These are phyloP conservation scores for Inosperma sp. DNA, from an alignment of 768 basidiomycete species.

Conservation along the genomic window DNA sequence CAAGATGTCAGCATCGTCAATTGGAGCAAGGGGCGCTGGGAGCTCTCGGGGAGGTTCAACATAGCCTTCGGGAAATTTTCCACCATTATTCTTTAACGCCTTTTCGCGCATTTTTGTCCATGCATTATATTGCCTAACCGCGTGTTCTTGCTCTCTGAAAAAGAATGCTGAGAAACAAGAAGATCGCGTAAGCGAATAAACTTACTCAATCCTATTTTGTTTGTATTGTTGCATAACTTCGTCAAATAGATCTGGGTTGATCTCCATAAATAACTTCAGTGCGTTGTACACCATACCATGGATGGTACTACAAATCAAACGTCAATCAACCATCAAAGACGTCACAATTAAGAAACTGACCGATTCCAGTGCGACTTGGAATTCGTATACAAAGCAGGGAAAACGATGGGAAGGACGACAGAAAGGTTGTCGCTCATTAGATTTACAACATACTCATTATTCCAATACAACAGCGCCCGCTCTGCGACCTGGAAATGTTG, in stretches of 20 bases:
- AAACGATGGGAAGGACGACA: constrained; percentile 89
- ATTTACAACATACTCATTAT: constrained; percentile 99
- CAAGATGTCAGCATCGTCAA: constrained; percentile 82
- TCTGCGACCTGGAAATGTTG: constrained; percentile 99
- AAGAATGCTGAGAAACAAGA: not conserved
- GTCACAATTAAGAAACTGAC: constrained; percentile 42
- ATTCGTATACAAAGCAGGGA: constrained; percentile 92
- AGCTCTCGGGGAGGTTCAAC: constrained; percentile 63
- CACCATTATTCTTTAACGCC: constrained; percentile 66
- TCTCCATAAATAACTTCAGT: constrained; percentile 97
- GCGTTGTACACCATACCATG: constrained; percentile 99
- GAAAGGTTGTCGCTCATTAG: constrained; percentile 96
- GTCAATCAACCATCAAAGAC: constrained; percentile 2
- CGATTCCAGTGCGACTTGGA: constrained; percentile 99
- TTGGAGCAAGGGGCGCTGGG: constrained; percentile 70
- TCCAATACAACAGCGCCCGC: constrained; percentile 96
- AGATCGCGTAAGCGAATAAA: constrained; percentile 17
- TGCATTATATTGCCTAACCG: constrained; percentile 77
- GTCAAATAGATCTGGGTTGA: constrained; percentile 95
- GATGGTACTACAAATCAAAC: constrained; percentile 65
- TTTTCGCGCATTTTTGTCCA: constrained; percentile 84
- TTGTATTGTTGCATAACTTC: constrained; percentile 92
- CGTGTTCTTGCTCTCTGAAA: constrained; percentile 80
- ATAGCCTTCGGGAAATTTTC: constrained; percentile 68
- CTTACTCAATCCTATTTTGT: constrained; percentile 79